phyloP scores from a whole-genome alignment of 2,329 filamentous ascomycete genomes.

The Lasiodiplodia gonubiensis region DNA sequence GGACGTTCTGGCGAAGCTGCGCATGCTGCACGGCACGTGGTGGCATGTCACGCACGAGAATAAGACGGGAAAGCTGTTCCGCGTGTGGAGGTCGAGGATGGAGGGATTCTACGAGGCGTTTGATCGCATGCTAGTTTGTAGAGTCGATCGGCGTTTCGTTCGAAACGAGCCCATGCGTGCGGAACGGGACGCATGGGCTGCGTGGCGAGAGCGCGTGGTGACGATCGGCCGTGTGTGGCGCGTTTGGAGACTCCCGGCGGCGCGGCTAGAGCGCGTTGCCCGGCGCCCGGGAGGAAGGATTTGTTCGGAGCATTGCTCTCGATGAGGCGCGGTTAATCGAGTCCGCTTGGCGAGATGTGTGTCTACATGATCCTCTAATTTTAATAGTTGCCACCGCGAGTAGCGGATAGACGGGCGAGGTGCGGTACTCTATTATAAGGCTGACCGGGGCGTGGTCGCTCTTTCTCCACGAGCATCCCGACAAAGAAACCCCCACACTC shows the following conservation, averaged over 20 bases:
- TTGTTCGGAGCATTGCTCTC: background rate
- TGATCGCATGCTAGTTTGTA: conserved; percentile 31
- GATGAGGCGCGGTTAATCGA: background rate
- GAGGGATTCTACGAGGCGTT: conserved; percentile 45
- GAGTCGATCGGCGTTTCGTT: background rate
- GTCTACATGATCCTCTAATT: no score
- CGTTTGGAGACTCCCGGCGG: background rate
- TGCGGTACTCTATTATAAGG: background rate
- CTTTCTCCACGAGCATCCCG: background rate
- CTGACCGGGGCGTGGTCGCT: background rate
- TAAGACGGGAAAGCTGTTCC: conserved; percentile 41
- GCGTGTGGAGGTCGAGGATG: conserved; percentile 43
- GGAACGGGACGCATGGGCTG: no score
- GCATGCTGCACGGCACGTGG: conserved; percentile 49
- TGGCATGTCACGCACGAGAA: conserved; percentile 40
- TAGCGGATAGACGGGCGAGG: background rate
- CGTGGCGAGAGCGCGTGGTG: conserved; percentile 1
- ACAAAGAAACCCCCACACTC: background rate
- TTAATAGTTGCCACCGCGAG: background rate
- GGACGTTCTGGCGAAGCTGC: conserved; percentile 48
- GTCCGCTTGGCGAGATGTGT: no score
- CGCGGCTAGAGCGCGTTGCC: background rate
- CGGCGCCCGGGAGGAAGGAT: background rate
- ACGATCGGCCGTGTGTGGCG: background rate
- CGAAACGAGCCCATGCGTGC: no score